Conservation (phyloP, 768 basidiomycete genomes). For the Filobasidium wieringae region DNA sequence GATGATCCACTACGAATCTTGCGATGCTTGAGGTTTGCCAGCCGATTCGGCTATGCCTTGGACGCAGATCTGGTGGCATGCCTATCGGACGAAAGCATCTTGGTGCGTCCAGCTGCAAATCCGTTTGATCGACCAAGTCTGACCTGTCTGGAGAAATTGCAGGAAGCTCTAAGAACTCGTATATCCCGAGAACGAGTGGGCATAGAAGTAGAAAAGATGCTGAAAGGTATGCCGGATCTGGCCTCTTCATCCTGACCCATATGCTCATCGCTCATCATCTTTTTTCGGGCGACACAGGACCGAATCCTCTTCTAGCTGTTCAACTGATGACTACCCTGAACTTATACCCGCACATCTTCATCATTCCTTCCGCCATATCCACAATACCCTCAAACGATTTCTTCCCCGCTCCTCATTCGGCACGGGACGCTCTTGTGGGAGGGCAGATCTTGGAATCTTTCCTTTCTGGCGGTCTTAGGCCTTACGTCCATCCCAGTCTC, state of each 20-base stretch:
- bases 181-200: constrained; percentile 85
- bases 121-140: background rate
- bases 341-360: constrained; percentile 48
- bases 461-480: background rate
- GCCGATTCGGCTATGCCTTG: constrained; percentile 71
- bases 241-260: background rate
- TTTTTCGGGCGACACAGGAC: constrained; percentile 44
- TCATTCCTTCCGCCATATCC: constrained; percentile 41
- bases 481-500: background rate
- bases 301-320: constrained; percentile 61
- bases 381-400: constrained; percentile 3
- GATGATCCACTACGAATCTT: constrained; percentile 93
- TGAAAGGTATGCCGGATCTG: constrained; percentile 50
- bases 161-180: constrained; percentile 61
- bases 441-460: constrained; percentile 1
- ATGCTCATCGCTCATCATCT: background rate
- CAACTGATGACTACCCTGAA: constrained; percentile 60
- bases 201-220: constrained; percentile 86
- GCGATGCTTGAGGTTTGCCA: constrained; percentile 80
- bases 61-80: constrained; percentile 29
- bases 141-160: constrained; percentile 44
- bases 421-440: background rate
- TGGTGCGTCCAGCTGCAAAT: constrained; percentile 17
- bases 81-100: constrained; percentile 49
- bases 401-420: constrained; percentile 6